phyloP scores from a whole-genome alignment of 1,139 yeast genomes.

The Protomyces macrosporus region DNA sequence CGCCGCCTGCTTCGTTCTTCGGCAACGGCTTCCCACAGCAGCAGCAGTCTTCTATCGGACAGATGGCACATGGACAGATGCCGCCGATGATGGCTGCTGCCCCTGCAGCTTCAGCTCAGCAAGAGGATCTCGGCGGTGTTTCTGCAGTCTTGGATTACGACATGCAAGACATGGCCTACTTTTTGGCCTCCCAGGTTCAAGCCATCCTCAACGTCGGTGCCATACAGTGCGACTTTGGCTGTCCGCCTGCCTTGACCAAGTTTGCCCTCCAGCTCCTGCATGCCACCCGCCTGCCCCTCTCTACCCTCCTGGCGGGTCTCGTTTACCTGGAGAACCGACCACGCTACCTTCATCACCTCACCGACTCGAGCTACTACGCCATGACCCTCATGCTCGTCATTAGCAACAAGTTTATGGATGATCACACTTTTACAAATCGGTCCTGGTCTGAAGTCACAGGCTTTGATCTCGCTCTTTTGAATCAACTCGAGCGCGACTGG shows the following conservation, averaged over 20 bases:
- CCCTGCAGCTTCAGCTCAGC: not conserved
- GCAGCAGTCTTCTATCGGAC: not conserved
- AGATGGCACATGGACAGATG: not conserved
- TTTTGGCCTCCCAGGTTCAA: conserved; percentile 39
- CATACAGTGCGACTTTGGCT: conserved; percentile 46
- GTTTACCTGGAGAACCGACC: conserved; percentile 58
- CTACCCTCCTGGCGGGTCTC: conserved; percentile 71
- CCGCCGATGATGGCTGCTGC: not conserved
- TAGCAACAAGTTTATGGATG: conserved; percentile 77
- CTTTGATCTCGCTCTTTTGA: conserved; percentile 55
- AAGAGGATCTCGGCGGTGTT: conserved; percentile 57
- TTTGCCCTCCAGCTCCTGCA: conserved; percentile 64
- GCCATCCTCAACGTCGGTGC: conserved; percentile 62
- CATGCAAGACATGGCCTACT: conserved; percentile 67
- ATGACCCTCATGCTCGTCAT: conserved; percentile 64
- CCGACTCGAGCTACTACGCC: conserved; percentile 49
- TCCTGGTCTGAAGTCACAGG: conserved; percentile 95
- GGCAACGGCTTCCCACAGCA: too few species aligned
- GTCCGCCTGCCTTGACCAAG: conserved; percentile 53
- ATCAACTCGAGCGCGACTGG: conserved; percentile 71
- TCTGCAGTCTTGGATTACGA: conserved; percentile 74
- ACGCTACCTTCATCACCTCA: conserved; percentile 1
- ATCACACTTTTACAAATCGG: conserved; percentile 82
- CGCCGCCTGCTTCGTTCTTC: not conserved
- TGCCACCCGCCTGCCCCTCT: conserved; percentile 84